Conservation (phyloP, 495 filamentous ascomycete species). For the Sabuloglossum arenarium region DNA sequence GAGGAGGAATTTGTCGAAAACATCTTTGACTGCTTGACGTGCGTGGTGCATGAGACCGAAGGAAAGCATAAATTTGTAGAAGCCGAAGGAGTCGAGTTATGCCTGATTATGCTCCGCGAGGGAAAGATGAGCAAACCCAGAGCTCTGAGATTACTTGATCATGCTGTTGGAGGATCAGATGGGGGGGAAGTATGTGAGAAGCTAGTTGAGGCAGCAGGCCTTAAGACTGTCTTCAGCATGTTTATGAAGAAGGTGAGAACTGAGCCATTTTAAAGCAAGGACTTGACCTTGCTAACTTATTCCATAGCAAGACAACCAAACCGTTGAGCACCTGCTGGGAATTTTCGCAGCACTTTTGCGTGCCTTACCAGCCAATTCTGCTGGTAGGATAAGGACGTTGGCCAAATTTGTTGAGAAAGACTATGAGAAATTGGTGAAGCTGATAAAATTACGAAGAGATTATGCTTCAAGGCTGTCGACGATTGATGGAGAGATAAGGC, state of each 20-base stretch:
- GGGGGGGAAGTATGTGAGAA: slow-evolving; percentile 41
- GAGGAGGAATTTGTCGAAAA: slow-evolving; percentile 95
- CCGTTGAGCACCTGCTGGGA: slow-evolving; percentile 68
- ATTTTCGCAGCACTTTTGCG: slow-evolving; percentile 77
- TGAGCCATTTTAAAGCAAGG: no score
- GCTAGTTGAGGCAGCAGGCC: slow-evolving; percentile 63
- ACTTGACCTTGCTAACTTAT: background rate
- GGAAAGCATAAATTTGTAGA: slow-evolving; percentile 74
- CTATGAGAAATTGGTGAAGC: slow-evolving; percentile 59
- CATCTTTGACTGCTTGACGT: slow-evolving; percentile 65
- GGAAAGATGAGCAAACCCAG: slow-evolving; percentile 61
- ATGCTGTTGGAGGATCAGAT: slow-evolving; percentile 42
- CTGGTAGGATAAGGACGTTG: slow-evolving; percentile 59
- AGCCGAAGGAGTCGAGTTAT: slow-evolving; percentile 81
- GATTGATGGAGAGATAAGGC: slow-evolving; percentile 46
- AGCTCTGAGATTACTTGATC: slow-evolving; percentile 63
- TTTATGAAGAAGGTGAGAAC: slow-evolving; percentile 66
- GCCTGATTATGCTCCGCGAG: slow-evolving; percentile 70
- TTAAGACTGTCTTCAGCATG: slow-evolving; percentile 65
- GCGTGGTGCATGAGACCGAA: slow-evolving; percentile 48
- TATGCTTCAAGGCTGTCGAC: slow-evolving; percentile 41
- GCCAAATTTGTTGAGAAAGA: slow-evolving; percentile 94
- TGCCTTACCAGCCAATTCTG: slow-evolving; percentile 53
- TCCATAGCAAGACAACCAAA: slow-evolving; percentile 35
- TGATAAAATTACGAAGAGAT: slow-evolving; percentile 48